Evolutionary conservation across 2,329 filamentous ascomycete species (phyloP), one percentile per base, ranked within the genome.

Genomic region (Cercospora canescens): DNA sequence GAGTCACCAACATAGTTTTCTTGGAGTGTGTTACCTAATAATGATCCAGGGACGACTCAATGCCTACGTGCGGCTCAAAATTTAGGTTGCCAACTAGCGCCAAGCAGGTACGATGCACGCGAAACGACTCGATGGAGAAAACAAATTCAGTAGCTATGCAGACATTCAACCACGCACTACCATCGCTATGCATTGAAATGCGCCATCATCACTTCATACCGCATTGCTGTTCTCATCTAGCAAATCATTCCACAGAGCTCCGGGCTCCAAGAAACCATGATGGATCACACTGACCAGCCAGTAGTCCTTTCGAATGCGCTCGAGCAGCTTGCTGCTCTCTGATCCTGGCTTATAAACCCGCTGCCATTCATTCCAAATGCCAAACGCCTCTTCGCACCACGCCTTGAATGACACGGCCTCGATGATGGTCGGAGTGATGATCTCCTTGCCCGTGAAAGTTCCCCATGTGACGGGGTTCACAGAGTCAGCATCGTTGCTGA

Each of bases 381-480:
- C 91, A 81, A 95, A 99, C 1, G 95, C 94, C 83, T 99, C 95
- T 76, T 98, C 95, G 64, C 89, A 87, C 95, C 95, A 99, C 7
- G 94, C 93, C 68, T 89, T 86, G 84, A 98, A 98, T 77, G 91
- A 95, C 60, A 97, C 92, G 72, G 94, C 92, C 78, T 98, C 94
- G 74, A 98, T 96, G 75, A 98, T 98, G 1, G 94, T 98, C 3
- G 94, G 94, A 24, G 94, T 96, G 65, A 96, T 87, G 76, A 98
- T 98, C 69, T 98, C 94, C 81, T 97, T 97, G 48, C 93, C 93
- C 0, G 92, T 91, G 80, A 98, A 98, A 0, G 93, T 92, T 60
- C 94, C 94, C 94, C 94, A 98, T 0, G 95, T 99, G 1, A 99
- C 95, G 0, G 94, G 93, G 75, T 98, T 97, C 32, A 96, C 94